phyloP scores from a whole-genome alignment of 2,329 filamentous ascomycete genomes.

The Hymenotorrendiella dingleyae region DNA sequence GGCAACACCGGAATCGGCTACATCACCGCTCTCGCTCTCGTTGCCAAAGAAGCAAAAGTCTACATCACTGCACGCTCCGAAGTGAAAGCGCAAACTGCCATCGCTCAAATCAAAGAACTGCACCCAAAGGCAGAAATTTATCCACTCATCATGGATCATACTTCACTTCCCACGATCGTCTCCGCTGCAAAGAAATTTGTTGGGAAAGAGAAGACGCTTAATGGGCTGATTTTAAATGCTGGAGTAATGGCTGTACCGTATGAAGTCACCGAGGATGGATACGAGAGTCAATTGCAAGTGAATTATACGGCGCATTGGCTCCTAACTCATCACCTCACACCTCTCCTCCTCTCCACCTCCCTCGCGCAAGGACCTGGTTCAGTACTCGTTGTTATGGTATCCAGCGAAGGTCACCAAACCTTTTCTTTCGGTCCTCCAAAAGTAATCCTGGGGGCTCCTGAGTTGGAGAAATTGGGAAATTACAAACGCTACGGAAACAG shows the following conservation, averaged over 20 bases:
- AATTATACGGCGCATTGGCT: constrained; percentile 33
- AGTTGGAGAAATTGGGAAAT: constrained; percentile 4
- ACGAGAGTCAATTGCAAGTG: constrained; percentile 32
- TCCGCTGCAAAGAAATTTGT: constrained; percentile 27
- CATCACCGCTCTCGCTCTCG: constrained; percentile 43
- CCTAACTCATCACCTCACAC: constrained; percentile 13
- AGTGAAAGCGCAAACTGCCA: constrained; percentile 32
- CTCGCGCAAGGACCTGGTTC: constrained; percentile 9
- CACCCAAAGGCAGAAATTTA: constrained; percentile 44
- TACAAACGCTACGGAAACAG: constrained; percentile 13
- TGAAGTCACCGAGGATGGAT: constrained; percentile 28
- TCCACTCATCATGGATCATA: constrained; percentile 21
- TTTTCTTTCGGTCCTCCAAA: constrained; percentile 6
- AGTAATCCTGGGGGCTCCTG: constrained; percentile 9
- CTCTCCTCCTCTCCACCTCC: constrained; percentile 11
- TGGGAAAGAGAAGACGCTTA: constrained; percentile 28
- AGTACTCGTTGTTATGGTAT: constrained; percentile 12
- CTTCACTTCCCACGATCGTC: constrained; percentile 25
- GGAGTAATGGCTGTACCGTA: constrained; percentile 37
- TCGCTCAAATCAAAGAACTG: constrained; percentile 26
- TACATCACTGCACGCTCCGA: constrained; percentile 43
- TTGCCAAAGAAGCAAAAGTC: constrained; percentile 41
- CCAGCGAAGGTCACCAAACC: constrained; percentile 14
- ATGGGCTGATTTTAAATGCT: constrained; percentile 41
- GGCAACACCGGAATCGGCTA: constrained; percentile 35